Evolutionary conservation across 345 rosid species (phyloP).

Genomic region (Rhizophora apiculata): DNA sequence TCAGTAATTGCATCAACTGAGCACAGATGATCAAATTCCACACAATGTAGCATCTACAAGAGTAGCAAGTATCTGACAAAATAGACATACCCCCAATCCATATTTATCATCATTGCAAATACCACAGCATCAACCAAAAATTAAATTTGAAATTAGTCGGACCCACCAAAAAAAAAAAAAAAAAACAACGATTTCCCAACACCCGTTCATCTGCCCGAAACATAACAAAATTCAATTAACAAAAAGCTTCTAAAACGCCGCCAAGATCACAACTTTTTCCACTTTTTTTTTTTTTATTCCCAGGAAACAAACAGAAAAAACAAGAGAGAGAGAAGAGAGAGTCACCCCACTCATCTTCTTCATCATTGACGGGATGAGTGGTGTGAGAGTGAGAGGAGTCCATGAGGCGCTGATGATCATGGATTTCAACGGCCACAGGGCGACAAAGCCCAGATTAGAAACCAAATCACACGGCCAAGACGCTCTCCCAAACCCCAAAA

Average conservation of each 20-base stretch:
- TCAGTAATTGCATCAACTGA: no score
- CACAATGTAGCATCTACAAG: no score
- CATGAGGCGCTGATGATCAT: constrained; percentile 69
- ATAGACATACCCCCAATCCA: not conserved
- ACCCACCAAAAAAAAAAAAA: not conserved
- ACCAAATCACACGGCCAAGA: constrained; percentile 14
- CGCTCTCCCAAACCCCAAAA: constrained; percentile 6
- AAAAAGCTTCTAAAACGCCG: not conserved
- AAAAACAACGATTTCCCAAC: not conserved
- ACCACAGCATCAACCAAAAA: not conserved
- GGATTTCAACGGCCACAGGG: constrained; percentile 59
- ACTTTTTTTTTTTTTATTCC: not conserved
- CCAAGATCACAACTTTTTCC: constrained; percentile 6
- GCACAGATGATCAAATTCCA: no score
- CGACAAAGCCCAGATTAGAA: constrained; percentile 41
- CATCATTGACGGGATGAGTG: constrained; percentile 39
- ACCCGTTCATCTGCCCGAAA: not conserved
- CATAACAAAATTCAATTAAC: not conserved
- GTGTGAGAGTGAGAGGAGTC: constrained; percentile 54
- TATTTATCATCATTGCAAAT: not conserved
- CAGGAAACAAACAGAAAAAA: constrained; percentile 10
- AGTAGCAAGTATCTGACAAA: no score
- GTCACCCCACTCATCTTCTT: constrained; percentile 89
- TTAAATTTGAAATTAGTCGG: not conserved
- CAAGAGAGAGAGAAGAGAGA: not conserved